Base-by-base conservation (phyloP, 352 stramenopile genomes). In the Globisporangium spiculum region DNA sequence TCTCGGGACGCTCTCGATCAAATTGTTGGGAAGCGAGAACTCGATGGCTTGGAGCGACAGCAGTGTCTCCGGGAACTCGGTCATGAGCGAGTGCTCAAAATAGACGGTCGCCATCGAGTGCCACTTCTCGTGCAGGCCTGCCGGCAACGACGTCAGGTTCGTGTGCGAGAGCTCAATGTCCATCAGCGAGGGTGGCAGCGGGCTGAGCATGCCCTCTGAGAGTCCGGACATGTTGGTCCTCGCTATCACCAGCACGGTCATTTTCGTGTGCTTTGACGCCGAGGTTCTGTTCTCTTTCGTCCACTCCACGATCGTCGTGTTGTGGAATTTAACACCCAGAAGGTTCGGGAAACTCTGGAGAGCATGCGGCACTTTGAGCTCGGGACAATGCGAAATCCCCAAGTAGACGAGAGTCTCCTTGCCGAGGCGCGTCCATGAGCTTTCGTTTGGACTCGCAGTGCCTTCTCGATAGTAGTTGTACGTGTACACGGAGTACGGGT, bases 261-360 rank as follows among this genome's bases (percentile, higher is more conserved):
- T 30, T 16, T 68, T 38, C 8, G 20, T 6, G 20, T 68, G 63
- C 26, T 46, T 56, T 20, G 54, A 16, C 16, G 54, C 4, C 1
- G 63, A 68, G 22, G 63, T 30, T 2, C 34, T 36, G n/a, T 30
- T 55, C 27, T 41, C 63, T 24, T 62, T 57, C 16, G 22, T 24
- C 63, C 63, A 69, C 65, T 69, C 65, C 4, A 53, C 36, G 20
- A 69, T 26, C 48, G 75, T 79, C 12, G 32, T 60, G 41, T 79
- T 81, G 73, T 75, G 73, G 24, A 79, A 61, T 20, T 79, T 58
- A 30, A 81, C 32, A n/a, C 72, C 65, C 0, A 81, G 30, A 0
- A 81, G 48, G 34, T 79, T 79, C 7, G 58, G 38, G 27, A 78
- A 79, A 20, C 18, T 41, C 48, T 65, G 70, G 38, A 79, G 55